Percentiles rank a stretch among this genome's conserved stretches.
Conservation (phyloP, 2,329 filamentous ascomycete genomes). For the Fusarium sp. region DNA sequence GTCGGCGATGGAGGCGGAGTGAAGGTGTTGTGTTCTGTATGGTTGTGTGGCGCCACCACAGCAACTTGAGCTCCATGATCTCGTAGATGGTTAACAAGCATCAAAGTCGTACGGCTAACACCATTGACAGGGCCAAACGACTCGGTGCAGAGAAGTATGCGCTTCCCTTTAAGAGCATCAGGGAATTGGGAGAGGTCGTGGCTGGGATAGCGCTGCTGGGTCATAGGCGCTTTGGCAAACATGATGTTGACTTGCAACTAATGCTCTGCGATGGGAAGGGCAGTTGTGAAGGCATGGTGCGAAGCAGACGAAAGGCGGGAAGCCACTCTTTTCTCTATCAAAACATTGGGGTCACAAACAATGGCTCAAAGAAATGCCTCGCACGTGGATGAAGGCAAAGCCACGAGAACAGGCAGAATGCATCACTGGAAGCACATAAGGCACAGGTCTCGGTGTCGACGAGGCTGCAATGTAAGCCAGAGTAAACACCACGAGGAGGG, state of each 20-base stretch:
- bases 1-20: slow-evolving; percentile 59
- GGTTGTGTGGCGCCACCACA: slow-evolving; percentile 75
- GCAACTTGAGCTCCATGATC: slow-evolving; percentile 75
- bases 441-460: slow-evolving; percentile 10
- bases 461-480: slow-evolving; percentile 47
- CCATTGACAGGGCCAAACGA: slow-evolving; percentile 81
- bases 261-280: slow-evolving; percentile 3
- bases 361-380: slow-evolving; percentile 31
- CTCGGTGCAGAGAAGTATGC: slow-evolving; percentile 77
- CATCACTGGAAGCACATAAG: slow-evolving; percentile 37
- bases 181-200: slow-evolving; percentile 64
- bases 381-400: slow-evolving; percentile 47
- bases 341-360: slow-evolving; percentile 12
- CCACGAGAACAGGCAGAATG: slow-evolving; percentile 35
- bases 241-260: slow-evolving; percentile 30
- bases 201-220: slow-evolving; percentile 32
- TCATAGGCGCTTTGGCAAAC: slow-evolving; percentile 20
- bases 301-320: slow-evolving; percentile 26
- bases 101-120: slow-evolving; percentile 79
- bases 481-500: slow-evolving; percentile 52
- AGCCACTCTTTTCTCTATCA: slow-evolving; percentile 46
- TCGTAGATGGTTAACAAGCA: slow-evolving; percentile 77
- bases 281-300: slow-evolving; percentile 1
- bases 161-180: slow-evolving; percentile 68
- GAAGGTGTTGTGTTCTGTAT: slow-evolving; percentile 69